phyloP scores from a whole-genome alignment of 2,329 filamentous ascomycete genomes.

The Cladosporium sp. region DNA sequence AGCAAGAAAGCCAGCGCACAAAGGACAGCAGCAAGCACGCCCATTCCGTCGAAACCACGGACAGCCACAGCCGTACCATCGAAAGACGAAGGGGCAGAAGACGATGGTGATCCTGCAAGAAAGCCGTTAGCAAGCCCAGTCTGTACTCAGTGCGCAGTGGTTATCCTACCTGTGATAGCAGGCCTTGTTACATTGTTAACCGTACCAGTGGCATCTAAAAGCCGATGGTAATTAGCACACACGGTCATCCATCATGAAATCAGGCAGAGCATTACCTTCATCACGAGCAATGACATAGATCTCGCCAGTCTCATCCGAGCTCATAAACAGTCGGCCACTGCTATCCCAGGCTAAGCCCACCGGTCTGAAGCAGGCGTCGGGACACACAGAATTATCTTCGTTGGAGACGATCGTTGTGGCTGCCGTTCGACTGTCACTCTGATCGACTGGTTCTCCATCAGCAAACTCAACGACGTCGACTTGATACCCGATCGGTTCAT shows the following conservation, averaged over 20 bases:
- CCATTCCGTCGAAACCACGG: constrained; percentile 12
- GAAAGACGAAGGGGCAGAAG: constrained; percentile 1
- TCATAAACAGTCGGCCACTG: constrained; percentile 57
- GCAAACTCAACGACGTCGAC: constrained; percentile 45
- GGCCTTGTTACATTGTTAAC: neutral
- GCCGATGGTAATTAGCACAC: neutral
- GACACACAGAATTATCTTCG: constrained; percentile 50
- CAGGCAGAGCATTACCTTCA: neutral
- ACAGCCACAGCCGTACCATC: constrained; percentile 1
- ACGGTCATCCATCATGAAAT: neutral
- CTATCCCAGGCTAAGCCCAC: constrained; percentile 53
- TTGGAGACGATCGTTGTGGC: constrained; percentile 55
- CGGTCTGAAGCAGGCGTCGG: constrained; percentile 58
- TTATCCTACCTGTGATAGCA: neutral
- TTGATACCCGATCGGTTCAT: constrained; percentile 48
- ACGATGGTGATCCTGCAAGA: neutral
- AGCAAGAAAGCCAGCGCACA: constrained; percentile 14
- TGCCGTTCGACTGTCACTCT: constrained; percentile 42
- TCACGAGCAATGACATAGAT: constrained; percentile 49
- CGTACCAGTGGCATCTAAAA: neutral
- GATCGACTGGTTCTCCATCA: constrained; percentile 43
- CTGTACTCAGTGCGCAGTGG: neutral
- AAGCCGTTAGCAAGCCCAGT: neutral
- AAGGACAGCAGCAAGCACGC: constrained; percentile 15
- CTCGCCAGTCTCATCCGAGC: constrained; percentile 61